These are phyloP conservation scores for Adansonia gregorii DNA, from an alignment of 441 rosid genomes.

Conservation along the genomic window DNA sequence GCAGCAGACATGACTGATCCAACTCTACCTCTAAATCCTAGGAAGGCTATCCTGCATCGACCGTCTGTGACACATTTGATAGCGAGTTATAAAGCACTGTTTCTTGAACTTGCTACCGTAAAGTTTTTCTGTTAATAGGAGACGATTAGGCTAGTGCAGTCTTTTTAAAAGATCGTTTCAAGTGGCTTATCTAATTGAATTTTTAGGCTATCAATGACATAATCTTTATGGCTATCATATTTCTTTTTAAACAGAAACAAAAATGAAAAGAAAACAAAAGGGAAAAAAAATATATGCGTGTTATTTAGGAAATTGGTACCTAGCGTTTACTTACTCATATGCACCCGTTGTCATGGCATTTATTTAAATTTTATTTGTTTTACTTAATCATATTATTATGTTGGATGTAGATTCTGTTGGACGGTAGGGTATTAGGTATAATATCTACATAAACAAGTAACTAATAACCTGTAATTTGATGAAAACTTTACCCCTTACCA, in stretches of 20 bases:
- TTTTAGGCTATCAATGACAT: background rate
- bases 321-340: background rate
- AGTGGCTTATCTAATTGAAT: background rate
- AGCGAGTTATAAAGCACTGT: constrained; percentile 54
- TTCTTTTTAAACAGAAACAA: background rate
- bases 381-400: background rate
- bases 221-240: constrained; percentile 11
- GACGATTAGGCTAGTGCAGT: background rate
- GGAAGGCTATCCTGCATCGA: constrained; percentile 84
- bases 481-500: constrained; percentile 2
- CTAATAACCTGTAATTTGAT: background rate
- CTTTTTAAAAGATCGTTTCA: background rate
- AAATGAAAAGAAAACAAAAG: no score
- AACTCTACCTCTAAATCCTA: constrained; percentile 78
- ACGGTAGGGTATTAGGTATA: background rate
- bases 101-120: constrained; percentile 19
- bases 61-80: constrained; percentile 81
- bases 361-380: background rate
- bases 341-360: background rate
- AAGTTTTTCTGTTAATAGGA: background rate
- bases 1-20: constrained; percentile 80
- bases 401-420: background rate
- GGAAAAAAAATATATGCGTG: background rate
- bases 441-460: constrained; percentile 16
- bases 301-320: background rate